These are phyloP conservation scores for Juglanconis oblonga DNA, from an alignment of 2,329 filamentous ascomycete genomes.

Conservation along the genomic window DNA sequence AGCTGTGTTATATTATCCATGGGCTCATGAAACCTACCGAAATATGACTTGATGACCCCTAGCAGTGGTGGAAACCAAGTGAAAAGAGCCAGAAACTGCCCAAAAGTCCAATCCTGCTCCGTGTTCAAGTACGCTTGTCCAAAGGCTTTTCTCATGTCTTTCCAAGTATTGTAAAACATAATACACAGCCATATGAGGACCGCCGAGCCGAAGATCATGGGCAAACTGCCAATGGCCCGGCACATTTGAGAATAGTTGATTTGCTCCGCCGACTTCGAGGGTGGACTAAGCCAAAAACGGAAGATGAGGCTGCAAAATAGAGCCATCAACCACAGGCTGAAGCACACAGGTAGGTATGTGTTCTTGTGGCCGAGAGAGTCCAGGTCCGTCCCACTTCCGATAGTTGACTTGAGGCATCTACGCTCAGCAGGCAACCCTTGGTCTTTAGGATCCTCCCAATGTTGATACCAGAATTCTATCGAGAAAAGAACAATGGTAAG, in stretches of 20 bases:
- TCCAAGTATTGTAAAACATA: not conserved
- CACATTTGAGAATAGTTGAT: no score
- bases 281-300: not conserved
- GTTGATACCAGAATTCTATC: not conserved
- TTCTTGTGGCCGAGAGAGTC: not conserved
- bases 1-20: no score
- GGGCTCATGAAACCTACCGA: no score
- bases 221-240: not conserved
- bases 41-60: no score
- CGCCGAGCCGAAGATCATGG: not conserved
- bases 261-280: no score
- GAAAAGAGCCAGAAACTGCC: not conserved
- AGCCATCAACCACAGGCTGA: not conserved
- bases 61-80: not conserved
- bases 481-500: not conserved
- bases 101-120: not conserved
- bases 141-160: not conserved
- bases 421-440: not conserved
- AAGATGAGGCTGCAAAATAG: not conserved
- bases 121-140: not conserved
- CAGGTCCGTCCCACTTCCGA: not conserved
- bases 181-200: not conserved
- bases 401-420: not conserved
- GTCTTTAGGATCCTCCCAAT: not conserved
- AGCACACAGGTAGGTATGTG: not conserved